phyloP scores from a whole-genome alignment of 2,329 filamentous ascomycete genomes.

The Stenocarpella maydis region DNA sequence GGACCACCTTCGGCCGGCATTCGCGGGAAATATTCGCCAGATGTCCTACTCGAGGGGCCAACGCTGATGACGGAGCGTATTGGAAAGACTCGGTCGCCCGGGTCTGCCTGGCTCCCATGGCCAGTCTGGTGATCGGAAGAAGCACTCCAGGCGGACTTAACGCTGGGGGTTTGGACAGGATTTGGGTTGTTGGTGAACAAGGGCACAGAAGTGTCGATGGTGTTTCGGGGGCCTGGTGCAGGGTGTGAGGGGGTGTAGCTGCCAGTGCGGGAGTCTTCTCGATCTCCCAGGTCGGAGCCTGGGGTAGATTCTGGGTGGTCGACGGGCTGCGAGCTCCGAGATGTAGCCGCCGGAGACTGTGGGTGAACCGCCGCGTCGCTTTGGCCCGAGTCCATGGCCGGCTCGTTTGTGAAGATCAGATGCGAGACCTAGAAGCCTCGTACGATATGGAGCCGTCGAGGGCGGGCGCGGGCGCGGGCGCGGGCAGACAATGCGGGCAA shows the following conservation, averaged over 20 bases:
- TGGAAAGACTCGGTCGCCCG: slow-evolving; percentile 75
- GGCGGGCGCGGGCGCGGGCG: not conserved
- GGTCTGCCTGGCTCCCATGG: slow-evolving; percentile 44
- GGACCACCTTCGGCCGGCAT: slow-evolving; percentile 37
- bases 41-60: slow-evolving; percentile 59
- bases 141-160: slow-evolving; percentile 51
- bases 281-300: not conserved
- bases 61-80: slow-evolving; percentile 81
- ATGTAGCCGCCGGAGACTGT: not conserved
- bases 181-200: not conserved
- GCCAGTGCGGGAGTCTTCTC: not conserved
- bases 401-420: not conserved
- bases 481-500: not conserved
- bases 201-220: slow-evolving; percentile 22
- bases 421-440: slow-evolving; percentile 31
- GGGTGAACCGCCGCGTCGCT: slow-evolving; percentile 5
- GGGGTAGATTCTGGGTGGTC: slow-evolving; percentile 11
- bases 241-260: slow-evolving; percentile 20
- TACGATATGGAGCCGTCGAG: not conserved
- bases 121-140: slow-evolving; percentile 52
- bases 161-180: slow-evolving; percentile 36
- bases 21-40: slow-evolving; percentile 49
- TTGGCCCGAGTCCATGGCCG: slow-evolving; percentile 23
- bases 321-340: not conserved
- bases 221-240: not conserved